Evolutionary conservation across 805 yeast genomes (phyloP).

Genomic region (Wickerhamiella alocasiicola): DNA sequence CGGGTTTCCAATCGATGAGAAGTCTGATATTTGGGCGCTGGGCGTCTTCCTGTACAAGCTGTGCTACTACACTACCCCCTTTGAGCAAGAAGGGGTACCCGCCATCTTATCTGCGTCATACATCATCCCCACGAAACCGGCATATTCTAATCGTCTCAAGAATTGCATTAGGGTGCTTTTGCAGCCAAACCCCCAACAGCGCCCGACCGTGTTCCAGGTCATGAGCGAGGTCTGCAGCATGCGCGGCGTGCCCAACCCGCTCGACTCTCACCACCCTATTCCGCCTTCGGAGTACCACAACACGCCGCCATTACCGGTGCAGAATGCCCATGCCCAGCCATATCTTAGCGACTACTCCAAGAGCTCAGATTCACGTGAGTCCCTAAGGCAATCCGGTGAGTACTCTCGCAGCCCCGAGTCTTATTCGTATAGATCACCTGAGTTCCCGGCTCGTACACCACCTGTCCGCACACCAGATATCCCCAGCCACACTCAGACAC

Average conservation of each 20-base stretch:
- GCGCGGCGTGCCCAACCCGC: conserved; percentile 42
- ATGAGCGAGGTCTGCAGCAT: conserved; percentile 49
- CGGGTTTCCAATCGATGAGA: conserved; percentile 77
- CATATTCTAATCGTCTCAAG: conserved; percentile 57
- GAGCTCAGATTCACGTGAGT: background rate
- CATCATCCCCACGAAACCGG: conserved; percentile 59
- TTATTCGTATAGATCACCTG: conserved; percentile 2
- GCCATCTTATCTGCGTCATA: conserved; percentile 78
- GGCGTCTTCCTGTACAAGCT: conserved; percentile 85
- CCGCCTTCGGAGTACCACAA: background rate
- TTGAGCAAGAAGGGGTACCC: conserved; percentile 69
- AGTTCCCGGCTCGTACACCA: background rate
- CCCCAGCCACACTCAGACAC: background rate
- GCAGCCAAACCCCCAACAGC: conserved; percentile 63
- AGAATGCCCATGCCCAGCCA: conserved; percentile 3
- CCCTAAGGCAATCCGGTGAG: conserved; percentile 7
- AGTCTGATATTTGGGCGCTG: conserved; percentile 92
- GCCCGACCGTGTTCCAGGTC: conserved; percentile 85
- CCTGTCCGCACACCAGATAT: background rate
- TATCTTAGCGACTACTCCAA: conserved; percentile 2
- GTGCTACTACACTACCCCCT: conserved; percentile 89
- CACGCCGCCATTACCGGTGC: conserved; percentile 5
- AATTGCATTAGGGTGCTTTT: conserved; percentile 67
- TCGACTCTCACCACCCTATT: conserved; percentile 16
- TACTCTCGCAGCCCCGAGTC: conserved; percentile 6